A percentile compares a stretch with the other conserved stretches of the same genome.
These are phyloP conservation scores for Kodamaea nitidulidarum DNA, from an alignment of 805 yeast species.

Conservation along the genomic window DNA sequence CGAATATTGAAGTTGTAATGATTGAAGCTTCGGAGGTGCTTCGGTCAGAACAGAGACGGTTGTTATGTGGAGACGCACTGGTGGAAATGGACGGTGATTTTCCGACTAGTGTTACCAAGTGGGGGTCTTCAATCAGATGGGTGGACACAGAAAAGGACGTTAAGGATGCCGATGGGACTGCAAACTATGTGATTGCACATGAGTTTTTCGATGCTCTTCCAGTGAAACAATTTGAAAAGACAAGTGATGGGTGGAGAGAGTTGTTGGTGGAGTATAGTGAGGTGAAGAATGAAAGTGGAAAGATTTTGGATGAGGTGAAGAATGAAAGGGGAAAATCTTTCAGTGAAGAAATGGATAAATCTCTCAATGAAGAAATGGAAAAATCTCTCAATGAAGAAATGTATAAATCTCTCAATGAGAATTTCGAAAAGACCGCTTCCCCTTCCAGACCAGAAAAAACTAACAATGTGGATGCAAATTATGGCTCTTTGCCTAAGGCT, in stretches of 20 bases:
- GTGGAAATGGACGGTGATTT: slow-evolving; percentile 25
- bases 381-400: too few species aligned
- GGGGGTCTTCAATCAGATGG: slow-evolving; percentile 58
- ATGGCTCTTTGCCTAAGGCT: too few species aligned
- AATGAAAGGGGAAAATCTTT: not conserved
- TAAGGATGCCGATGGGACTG: slow-evolving; percentile 16
- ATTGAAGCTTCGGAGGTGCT: slow-evolving; percentile 72
- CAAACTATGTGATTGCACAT: slow-evolving; percentile 73
- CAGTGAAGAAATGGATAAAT: too few species aligned
- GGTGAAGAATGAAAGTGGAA: slow-evolving; percentile 12
- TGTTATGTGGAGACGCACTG: slow-evolving; percentile 38
- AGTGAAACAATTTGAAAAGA: slow-evolving; percentile 60
- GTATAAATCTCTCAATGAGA: not conserved
- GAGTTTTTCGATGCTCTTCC: slow-evolving; percentile 89
- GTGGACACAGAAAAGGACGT: slow-evolving; percentile 54
- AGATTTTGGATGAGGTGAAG: slow-evolving; percentile 4
- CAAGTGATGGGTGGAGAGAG: slow-evolving; percentile 76
- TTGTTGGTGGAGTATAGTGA: slow-evolving; percentile 56
- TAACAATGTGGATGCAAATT: too few species aligned
- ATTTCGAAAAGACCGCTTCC: too few species aligned
- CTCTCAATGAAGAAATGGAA: too few species aligned
- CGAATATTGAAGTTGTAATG: slow-evolving; percentile 45
- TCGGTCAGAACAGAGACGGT: slow-evolving; percentile 49
- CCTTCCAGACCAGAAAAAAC: too few species aligned
- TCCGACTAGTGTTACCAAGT: slow-evolving; percentile 38